Evolutionary conservation across 2,329 filamentous ascomycete genomes (phyloP).

Genomic region (Fusarium tricinctum): DNA sequence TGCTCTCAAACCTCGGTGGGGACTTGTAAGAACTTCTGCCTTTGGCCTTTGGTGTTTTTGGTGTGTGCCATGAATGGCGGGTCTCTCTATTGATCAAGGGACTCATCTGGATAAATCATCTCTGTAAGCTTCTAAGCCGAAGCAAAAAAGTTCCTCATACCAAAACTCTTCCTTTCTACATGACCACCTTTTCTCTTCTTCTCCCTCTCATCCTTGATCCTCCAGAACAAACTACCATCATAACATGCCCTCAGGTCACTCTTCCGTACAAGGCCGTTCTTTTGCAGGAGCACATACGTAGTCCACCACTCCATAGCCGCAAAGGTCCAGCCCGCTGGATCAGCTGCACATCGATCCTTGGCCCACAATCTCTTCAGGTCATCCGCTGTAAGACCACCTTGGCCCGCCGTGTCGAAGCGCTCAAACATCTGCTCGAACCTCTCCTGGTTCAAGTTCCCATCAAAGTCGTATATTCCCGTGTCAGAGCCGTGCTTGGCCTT

Average conservation of each 20-base stretch:
- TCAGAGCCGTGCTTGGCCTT: conserved; percentile 63
- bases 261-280: conserved; percentile 68
- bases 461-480: conserved; percentile 62
- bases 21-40: no score
- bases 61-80: not conserved
- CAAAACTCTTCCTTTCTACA: conserved; percentile 14
- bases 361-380: conserved; percentile 56
- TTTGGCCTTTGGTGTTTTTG: no score
- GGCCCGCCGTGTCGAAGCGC: conserved; percentile 59
- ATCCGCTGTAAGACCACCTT: conserved; percentile 53
- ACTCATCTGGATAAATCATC: no score
- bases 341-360: conserved; percentile 54
- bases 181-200: not conserved
- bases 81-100: no score
- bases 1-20: no score
- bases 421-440: conserved; percentile 65
- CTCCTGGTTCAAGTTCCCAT: conserved; percentile 63
- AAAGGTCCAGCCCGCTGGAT: conserved; percentile 43
- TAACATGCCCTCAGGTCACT: conserved; percentile 60
- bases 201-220: conserved; percentile 32
- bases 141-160: conserved; percentile 29
- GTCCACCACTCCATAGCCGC: conserved; percentile 51
- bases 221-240: conserved; percentile 44
- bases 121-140: not conserved
- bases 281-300: conserved; percentile 66